Base-by-base conservation (phyloP, 345 rosid genomes). In the Kernera saxatilis region DNA sequence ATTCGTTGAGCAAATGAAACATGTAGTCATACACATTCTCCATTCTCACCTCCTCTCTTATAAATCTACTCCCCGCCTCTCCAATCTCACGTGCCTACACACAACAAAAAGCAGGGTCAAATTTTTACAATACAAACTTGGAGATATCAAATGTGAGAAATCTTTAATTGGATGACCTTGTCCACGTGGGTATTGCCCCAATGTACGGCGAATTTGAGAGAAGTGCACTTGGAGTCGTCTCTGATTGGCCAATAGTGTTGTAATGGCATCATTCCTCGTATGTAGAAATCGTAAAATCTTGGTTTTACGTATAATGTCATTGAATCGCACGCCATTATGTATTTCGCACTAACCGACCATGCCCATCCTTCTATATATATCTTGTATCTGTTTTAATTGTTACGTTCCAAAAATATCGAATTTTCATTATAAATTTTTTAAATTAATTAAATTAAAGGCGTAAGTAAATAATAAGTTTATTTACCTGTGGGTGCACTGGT, bases 281-380 rank as follows among this genome's bases (percentile, higher is more conserved):
- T 63, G 79, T 83, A 89, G 83, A 89, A 91, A 73, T 84, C 88
- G 39, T 82, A 70, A 77, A 63, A 88, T 21, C 48, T 44, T 8
- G 93, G 84, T 65, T 60, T 82, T 12, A 86, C 75, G 30, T 77
- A 56, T 70, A 91, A 26, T 7, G 84, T 68, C 86, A 83, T 84
- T 5, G 93, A 74, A 60, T 89, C 83, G 26, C 93, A 91, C 18
- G 90, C 92, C 35, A 91, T 36, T 26, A 88, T 91, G 45, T 87
- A 88, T 70, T 88, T 91, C 79, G 77, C 86, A 61, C 92, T 88
- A 8, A 85, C 95, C 1, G 96, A 91, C 93, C 96, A 88, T 5
- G 87, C 83, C 83, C 84, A 70, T 61, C 97, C 95, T 76, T 87
- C 95, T 19, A 79, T 50, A 10, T 86, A 86, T 30, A 89, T 87